phyloP scores from a whole-genome alignment of 129 eudicot species.

The Glebionis coronaria region DNA sequence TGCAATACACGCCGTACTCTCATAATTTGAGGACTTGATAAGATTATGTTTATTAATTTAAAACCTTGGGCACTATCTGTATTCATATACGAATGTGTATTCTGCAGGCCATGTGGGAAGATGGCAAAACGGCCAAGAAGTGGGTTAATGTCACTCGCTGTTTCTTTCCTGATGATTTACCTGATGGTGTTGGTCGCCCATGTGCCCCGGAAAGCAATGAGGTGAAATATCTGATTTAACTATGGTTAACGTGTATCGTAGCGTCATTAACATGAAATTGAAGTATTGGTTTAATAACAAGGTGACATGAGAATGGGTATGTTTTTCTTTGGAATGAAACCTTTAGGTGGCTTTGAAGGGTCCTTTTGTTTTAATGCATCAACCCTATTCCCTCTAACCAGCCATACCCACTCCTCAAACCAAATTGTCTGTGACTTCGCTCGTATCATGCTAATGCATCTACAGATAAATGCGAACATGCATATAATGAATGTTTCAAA shows the following conservation, averaged over 20 bases:
- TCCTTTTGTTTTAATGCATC: no score
- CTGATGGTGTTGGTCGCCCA: conserved; percentile 94
- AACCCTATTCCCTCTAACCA: no score
- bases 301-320: no score
- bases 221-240: conserved; percentile 40
- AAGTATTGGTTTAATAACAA: neutral
- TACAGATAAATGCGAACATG: no score
- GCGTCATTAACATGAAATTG: conserved; percentile 9
- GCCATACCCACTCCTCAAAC: no score
- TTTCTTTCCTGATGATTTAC: conserved; percentile 89
- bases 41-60: neutral
- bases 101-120: conserved; percentile 97
- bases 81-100: conserved; percentile 21
- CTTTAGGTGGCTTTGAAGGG: no score
- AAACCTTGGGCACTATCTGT: conserved; percentile 2
- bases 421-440: no score
- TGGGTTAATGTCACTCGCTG: conserved; percentile 70
- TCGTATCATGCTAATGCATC: no score
- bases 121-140: conserved; percentile 51
- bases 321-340: no score
- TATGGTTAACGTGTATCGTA: neutral
- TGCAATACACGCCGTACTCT: conserved; percentile 5
- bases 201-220: conserved; percentile 84
- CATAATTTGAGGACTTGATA: neutral
- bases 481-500: no score